A percentile compares a stretch with the other conserved stretches of the same genome.
Evolutionary conservation across 1,284 basidiomycete species (phyloP).

Genomic region (Psilocybe mexicana): DNA sequence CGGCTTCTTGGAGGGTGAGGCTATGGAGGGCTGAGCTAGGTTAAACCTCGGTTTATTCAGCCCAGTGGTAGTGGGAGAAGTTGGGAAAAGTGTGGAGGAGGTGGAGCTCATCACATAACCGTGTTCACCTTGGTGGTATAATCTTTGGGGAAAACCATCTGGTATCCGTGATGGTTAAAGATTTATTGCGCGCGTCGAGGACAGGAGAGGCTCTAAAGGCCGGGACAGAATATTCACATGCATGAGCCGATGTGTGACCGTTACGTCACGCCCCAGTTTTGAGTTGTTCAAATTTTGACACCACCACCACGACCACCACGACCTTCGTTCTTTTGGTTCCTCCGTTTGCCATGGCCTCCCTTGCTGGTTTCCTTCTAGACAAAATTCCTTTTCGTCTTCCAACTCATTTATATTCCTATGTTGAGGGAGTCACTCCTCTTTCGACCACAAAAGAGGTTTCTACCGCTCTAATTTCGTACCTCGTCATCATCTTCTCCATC

Average conservation of each 20-base stretch:
- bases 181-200: not conserved
- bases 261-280: slow-evolving; percentile 16
- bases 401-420: slow-evolving; percentile 64
- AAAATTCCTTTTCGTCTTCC: slow-evolving; percentile 60
- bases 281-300: slow-evolving; percentile 27
- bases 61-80: too few species aligned
- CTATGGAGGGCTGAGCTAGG: too few species aligned
- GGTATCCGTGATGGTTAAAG: too few species aligned
- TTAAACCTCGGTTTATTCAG: too few species aligned
- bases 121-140: too few species aligned
- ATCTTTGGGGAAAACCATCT: too few species aligned
- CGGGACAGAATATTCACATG: slow-evolving; percentile 23
- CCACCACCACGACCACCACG: slow-evolving; percentile 4
- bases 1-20: not conserved
- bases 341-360: slow-evolving; percentile 55
- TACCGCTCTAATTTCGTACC: slow-evolving; percentile 75
- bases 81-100: too few species aligned
- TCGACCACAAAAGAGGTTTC: slow-evolving; percentile 79
- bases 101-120: too few species aligned
- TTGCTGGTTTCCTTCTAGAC: slow-evolving; percentile 71
- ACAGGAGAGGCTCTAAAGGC: not conserved
- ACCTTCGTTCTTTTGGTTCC: slow-evolving; percentile 8
- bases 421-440: slow-evolving; percentile 74
- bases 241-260: slow-evolving; percentile 13
- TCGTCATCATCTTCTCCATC: slow-evolving; percentile 87